Percentiles rank a stretch among this genome's conserved stretches.
Evolutionary conservation across 305 asterid species (phyloP).

Genomic region (Fraxinus sp.): DNA sequence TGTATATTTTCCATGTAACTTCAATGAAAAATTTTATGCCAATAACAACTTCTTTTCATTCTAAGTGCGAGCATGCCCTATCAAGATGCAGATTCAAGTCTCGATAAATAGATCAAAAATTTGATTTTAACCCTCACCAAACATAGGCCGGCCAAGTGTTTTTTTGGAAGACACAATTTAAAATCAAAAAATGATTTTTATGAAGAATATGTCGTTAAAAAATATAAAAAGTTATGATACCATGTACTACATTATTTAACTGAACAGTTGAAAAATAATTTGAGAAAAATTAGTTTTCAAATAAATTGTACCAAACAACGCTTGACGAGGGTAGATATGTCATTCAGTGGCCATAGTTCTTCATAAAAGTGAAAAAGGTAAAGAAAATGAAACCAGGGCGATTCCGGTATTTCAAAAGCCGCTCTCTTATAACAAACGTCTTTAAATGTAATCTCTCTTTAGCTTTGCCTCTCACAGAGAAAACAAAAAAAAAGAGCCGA

Average conservation of each 20-base stretch:
- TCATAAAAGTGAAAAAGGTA: neutral
- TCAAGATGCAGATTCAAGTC: too few relatives aligned
- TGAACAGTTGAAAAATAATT: too few relatives aligned
- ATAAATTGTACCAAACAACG: neutral
- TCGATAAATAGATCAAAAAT: too few relatives aligned
- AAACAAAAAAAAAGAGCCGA: neutral
- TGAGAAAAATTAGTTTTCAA: too few relatives aligned
- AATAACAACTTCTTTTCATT: neutral
- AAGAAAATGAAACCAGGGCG: constrained; percentile 23
- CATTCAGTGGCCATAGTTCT: neutral
- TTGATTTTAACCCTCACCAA: too few relatives aligned
- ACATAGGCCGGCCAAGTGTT: too few relatives aligned
- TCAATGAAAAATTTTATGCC: neutral
- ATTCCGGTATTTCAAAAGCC: constrained; percentile 19
- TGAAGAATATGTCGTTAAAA: neutral
- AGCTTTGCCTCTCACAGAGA: constrained; percentile 6
- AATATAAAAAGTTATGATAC: too few relatives aligned
- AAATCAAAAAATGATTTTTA: too few relatives aligned
- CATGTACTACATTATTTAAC: neutral
- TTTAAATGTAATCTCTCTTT: constrained; percentile 24
- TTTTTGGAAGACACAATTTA: too few relatives aligned
- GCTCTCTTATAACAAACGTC: neutral
- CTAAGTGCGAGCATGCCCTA: neutral
- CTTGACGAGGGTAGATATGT: constrained; percentile 27
- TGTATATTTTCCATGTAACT: neutral